Base-by-base conservation (phyloP, 306 rosid species). In the Casuarina cunninghamiana region DNA sequence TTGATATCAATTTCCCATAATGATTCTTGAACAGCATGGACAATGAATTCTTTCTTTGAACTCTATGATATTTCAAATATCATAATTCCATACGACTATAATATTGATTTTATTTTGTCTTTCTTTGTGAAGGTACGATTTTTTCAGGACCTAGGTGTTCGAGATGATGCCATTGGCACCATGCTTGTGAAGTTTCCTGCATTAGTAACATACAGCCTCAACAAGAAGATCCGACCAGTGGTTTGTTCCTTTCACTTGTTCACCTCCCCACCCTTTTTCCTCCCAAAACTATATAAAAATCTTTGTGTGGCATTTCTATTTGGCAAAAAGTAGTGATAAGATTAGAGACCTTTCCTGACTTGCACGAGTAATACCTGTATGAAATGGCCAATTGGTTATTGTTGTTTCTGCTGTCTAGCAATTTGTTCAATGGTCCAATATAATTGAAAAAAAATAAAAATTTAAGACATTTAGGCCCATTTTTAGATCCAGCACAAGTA, bases 161-260 rank as follows among this genome's bases (percentile, higher is more conserved):
- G 72, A 72, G 84, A 92, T 53, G 97, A 89, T 60, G 97, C 93
- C 45, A 90, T 94, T 71, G 90, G 96, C 77, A 94, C 88, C 82
- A 94, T 92, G 98, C 97, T 94, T 80, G 98, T 90, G 37, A 92
- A 89, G 75, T 94, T 92, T 87, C 97, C 98, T 69, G 76, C 93
- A 5, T 77, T 94, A 80, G 89, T 94, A 43, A 92, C 97, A 53
- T 94, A 89, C 90, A 94, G 94, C 84, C 88, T 92, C 72, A 9
- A 84, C 87, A 94, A 92, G 91, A 94, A 94, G 89, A 92, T 94
- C 76, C 86, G 93, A n/a, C 97, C 92, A 5, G 96, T 92, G 93
- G 98, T 94, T 44, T 51, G 97, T 89, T 54, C 75, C 73, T 87
- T 79, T 86, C 77, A 26, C 32, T 26, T 26, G 32, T 26, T 76